phyloP scores from a whole-genome alignment of 768 basidiomycete genomes.

The Lepiota venenata region DNA sequence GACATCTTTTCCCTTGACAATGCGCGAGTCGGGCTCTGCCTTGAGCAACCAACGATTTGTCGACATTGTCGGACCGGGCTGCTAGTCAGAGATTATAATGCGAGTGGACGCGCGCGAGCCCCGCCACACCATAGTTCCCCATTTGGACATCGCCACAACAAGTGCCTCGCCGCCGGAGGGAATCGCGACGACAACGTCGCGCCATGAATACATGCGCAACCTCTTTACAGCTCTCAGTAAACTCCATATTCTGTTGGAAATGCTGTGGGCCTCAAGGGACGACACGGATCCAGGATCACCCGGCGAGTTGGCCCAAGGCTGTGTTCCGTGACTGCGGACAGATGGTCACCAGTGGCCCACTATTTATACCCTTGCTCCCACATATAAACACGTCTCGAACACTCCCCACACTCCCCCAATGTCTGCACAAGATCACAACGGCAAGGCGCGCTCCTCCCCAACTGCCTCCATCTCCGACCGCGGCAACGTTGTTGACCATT shows the following conservation, averaged over 20 bases:
- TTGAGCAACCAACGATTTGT: constrained; percentile 70
- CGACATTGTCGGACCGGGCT: neutral
- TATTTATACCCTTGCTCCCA: neutral
- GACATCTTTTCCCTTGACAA: constrained; percentile 86
- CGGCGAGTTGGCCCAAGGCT: neutral
- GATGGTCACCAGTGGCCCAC: neutral
- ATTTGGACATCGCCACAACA: neutral
- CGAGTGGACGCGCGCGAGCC: neutral
- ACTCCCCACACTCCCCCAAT: constrained; percentile 2
- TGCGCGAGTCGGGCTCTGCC: constrained; percentile 80
- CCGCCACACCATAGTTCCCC: neutral
- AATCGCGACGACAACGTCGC: too few species aligned
- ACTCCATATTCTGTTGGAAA: too few species aligned
- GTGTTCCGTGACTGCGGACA: constrained; percentile 7
- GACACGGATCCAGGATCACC: too few species aligned
- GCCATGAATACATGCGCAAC: too few species aligned
- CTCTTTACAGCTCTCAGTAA: too few species aligned
- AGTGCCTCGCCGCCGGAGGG: too few species aligned
- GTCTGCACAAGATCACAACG: constrained; percentile 33
- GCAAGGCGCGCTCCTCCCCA: constrained; percentile 49
- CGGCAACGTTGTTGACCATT: constrained; percentile 72
- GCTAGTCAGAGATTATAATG: neutral
- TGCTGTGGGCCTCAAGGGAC: too few species aligned
- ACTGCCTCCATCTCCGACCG: constrained; percentile 35
- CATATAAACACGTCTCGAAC: neutral